Evolutionary conservation across 352 stramenopile genomes (phyloP), one percentile per base, ranked within the genome.

Genomic region (Pythium aquatile): DNA sequence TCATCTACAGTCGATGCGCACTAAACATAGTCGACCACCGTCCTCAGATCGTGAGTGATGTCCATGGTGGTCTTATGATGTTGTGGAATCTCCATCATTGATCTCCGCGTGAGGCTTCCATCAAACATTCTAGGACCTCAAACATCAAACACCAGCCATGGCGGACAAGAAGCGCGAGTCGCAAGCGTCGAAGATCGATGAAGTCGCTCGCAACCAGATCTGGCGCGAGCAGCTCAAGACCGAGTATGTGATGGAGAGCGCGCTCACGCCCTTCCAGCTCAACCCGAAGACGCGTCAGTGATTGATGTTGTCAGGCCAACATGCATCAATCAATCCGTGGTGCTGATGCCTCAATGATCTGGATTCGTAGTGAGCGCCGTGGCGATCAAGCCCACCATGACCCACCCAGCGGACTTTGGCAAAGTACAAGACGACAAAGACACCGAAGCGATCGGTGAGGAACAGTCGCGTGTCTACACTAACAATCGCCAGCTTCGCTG

Each of bases 161-260:
- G 64, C 81, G 11, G 81, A 90, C 69, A 90, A 90, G 60, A 91
- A 91, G 67, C 78, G 78, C 39, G 83, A 91, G 52, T 90, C 83
- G 17, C 74, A 85, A 44, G 75, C 76, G n/a, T 89, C 80, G 58
- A 93, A 91, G 73, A 91, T 87, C 59, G 85, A 92, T 70, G 85
- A 94, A 66, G 85, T 94, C 55, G 80, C 83, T 30, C 78, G 81
- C 55, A 94, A 94, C 65, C 85, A 94, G 75, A 94, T 94, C 70
- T 94, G 83, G 83, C 83, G 85, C n/a, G 85, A 94, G 65, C 85
- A 93, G 53, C 78, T 94, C 60, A 89, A 88, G 66, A 91, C 85
- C 35, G 85, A 94, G 54, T 91, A 93, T 68, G 66, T 81, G 57
- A 83, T 87, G 70, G 85, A 94, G 62, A 83, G 83, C 46, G 67